These are phyloP conservation scores for Ophiostoma triangulosporum DNA, from an alignment of 2,329 filamentous ascomycete species.

Conservation along the genomic window DNA sequence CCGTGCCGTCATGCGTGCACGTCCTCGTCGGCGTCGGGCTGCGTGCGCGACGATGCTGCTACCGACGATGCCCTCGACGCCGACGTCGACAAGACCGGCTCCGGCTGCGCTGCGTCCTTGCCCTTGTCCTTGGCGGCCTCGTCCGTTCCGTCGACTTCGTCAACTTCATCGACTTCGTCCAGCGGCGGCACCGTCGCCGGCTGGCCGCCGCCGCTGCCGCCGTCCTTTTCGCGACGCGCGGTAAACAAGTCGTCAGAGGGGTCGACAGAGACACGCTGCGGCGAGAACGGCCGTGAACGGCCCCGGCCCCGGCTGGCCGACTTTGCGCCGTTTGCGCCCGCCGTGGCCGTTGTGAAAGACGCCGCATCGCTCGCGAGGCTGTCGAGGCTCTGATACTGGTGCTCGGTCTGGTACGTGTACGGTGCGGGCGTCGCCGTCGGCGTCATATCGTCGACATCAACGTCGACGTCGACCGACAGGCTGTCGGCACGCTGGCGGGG, in stretches of 20 bases:
- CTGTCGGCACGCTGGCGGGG: constrained; percentile 37
- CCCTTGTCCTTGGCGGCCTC: not conserved
- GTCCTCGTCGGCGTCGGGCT: constrained; percentile 5
- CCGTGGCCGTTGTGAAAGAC: not conserved
- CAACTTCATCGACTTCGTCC: not conserved
- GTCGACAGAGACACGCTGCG: constrained; percentile 30
- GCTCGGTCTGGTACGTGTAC: not conserved
- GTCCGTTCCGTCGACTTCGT: not conserved
- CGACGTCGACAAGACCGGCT: not conserved
- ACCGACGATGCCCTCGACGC: constrained; percentile 1
- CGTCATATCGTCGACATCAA: not conserved
- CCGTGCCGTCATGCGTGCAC: constrained; percentile 11
- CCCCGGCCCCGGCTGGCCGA: constrained; percentile 24
- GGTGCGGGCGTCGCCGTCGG: not conserved
- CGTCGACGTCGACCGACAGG: constrained; percentile 32
- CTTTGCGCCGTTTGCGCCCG: constrained; percentile 22
- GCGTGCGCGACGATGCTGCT: not conserved
- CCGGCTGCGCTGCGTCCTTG: not conserved
- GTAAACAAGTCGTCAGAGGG: constrained; percentile 20
- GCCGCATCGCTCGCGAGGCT: constrained; percentile 22
- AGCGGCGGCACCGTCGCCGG: not conserved
- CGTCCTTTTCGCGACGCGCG: not conserved
- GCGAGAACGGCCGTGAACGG: constrained; percentile 45
- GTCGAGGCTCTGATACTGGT: constrained; percentile 41
- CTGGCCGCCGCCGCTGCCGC: not conserved